Conservation (phyloP, 768 basidiomycete genomes). For the Pisolithus tinctorius region DNA sequence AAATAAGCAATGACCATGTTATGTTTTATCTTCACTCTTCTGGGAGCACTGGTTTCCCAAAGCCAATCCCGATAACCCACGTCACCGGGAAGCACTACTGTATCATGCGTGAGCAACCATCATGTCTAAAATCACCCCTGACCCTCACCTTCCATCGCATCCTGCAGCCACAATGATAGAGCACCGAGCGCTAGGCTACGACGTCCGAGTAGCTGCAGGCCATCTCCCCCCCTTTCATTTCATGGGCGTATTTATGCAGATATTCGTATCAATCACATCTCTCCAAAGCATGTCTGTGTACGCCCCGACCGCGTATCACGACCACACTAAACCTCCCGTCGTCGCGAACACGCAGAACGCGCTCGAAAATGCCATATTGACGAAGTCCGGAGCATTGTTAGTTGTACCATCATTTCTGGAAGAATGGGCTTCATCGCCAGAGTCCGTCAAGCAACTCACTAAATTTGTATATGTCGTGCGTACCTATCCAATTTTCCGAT, state of each 20-base stretch:
- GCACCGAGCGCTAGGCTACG: slow-evolving; percentile 2
- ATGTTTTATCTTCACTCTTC: slow-evolving; percentile 41
- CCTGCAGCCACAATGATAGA: slow-evolving; percentile 6
- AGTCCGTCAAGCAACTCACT: slow-evolving; percentile 13
- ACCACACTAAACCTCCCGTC: slow-evolving; percentile 12
- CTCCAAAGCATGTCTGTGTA: slow-evolving; percentile 11
- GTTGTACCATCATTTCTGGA: slow-evolving; percentile 20
- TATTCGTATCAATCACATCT: slow-evolving; percentile 8
- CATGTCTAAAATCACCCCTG: not conserved
- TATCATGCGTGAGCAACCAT: slow-evolving; percentile 21
- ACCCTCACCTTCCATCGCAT: not conserved
- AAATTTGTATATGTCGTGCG: slow-evolving; percentile 16
- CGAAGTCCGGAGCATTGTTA: slow-evolving; percentile 10
- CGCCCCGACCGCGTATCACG: slow-evolving; percentile 13
- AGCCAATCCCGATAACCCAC: slow-evolving; percentile 32
- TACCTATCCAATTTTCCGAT: not conserved
- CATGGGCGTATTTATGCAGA: slow-evolving; percentile 12
- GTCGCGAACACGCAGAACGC: slow-evolving; percentile 15
- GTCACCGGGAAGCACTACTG: slow-evolving; percentile 27
- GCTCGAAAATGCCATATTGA: slow-evolving; percentile 11
- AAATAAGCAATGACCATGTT: slow-evolving; percentile 11
- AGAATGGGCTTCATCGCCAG: slow-evolving; percentile 13
- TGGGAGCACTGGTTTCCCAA: slow-evolving; percentile 43
- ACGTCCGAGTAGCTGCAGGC: slow-evolving; percentile 5
- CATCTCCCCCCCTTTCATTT: slow-evolving; percentile 19